Evolutionary conservation across 768 basidiomycete species (phyloP).

Genomic region (Serpula lacrymans): DNA sequence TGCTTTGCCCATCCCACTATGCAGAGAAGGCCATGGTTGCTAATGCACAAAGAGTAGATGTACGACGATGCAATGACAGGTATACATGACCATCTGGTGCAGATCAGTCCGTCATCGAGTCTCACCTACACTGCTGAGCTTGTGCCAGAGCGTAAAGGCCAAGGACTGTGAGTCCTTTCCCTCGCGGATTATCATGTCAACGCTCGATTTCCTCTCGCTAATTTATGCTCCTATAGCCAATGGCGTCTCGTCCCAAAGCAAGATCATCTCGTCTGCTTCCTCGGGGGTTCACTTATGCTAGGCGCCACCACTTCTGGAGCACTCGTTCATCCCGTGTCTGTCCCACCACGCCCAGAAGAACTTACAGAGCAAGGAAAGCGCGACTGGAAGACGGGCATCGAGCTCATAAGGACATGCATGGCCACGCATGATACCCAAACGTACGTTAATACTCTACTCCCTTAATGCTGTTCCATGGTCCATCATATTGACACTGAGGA

Average conservation of each 20-base stretch:
- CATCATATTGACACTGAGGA: background rate
- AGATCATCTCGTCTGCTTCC: slow-evolving; percentile 94
- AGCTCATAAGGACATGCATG: slow-evolving; percentile 86
- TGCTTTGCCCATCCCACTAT: too few species aligned
- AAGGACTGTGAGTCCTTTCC: slow-evolving; percentile 30
- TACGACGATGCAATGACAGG: slow-evolving; percentile 85
- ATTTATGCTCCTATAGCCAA: slow-evolving; percentile 35
- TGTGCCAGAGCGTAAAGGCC: slow-evolving; percentile 46
- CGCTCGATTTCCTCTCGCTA: slow-evolving; percentile 2
- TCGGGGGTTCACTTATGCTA: slow-evolving; percentile 88
- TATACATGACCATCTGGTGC: slow-evolving; percentile 72
- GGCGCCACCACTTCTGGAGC: slow-evolving; percentile 75
- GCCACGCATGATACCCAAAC: slow-evolving; percentile 80
- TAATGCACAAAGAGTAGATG: slow-evolving; percentile 55
- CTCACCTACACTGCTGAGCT: slow-evolving; percentile 84
- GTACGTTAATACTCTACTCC: slow-evolving; percentile 41
- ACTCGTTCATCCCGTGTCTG: slow-evolving; percentile 46
- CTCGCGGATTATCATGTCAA: background rate
- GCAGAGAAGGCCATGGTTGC: too few species aligned
- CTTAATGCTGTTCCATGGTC: slow-evolving; percentile 1
- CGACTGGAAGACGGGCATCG: slow-evolving; percentile 80
- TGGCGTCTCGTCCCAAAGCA: slow-evolving; percentile 86
- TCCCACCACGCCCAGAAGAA: slow-evolving; percentile 64
- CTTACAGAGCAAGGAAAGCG: slow-evolving; percentile 60
- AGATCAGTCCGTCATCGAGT: slow-evolving; percentile 52